These are phyloP conservation scores for Gastrolobium bilobum DNA, from an alignment of 306 rosid species.

Conservation along the genomic window DNA sequence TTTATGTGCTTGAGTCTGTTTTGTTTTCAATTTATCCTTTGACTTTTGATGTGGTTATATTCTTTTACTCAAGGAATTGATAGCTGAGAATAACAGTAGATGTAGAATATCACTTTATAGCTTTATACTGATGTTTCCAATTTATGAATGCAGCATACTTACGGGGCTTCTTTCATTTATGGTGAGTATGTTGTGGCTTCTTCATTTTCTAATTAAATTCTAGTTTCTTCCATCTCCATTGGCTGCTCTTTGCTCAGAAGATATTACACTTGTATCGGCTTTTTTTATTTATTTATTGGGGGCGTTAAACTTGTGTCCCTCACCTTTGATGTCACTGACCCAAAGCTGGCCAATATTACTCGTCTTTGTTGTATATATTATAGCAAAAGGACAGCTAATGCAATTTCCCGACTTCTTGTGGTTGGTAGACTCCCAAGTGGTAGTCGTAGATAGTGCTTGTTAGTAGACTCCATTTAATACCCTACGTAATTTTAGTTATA, in stretches of 20 bases:
- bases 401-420: not conserved
- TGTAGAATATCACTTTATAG: conserved; percentile 31
- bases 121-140: conserved; percentile 54
- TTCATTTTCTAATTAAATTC: conserved; percentile 41
- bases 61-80: conserved; percentile 27
- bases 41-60: conserved; percentile 29
- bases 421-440: conserved; percentile 9
- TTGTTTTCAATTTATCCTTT: conserved; percentile 1
- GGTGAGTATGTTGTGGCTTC: conserved; percentile 66
- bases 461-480: conserved; percentile 4
- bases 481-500: not conserved
- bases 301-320: conserved; percentile 11
- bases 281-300: not conserved
- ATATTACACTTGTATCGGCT: conserved; percentile 1
- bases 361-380: conserved; percentile 5
- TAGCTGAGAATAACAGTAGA: conserved; percentile 29
- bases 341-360: conserved; percentile 11
- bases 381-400: conserved; percentile 17
- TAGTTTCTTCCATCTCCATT: not conserved
- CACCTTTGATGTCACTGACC: not conserved
- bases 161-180: conserved; percentile 98
- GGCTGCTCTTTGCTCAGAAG: not conserved
- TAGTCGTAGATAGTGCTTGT: conserved; percentile 29
- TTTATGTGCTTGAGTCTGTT: not conserved
- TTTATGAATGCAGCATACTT: conserved; percentile 82